Base-by-base conservation (phyloP, 257 asterid species). In the Penstemon davidsonii region DNA sequence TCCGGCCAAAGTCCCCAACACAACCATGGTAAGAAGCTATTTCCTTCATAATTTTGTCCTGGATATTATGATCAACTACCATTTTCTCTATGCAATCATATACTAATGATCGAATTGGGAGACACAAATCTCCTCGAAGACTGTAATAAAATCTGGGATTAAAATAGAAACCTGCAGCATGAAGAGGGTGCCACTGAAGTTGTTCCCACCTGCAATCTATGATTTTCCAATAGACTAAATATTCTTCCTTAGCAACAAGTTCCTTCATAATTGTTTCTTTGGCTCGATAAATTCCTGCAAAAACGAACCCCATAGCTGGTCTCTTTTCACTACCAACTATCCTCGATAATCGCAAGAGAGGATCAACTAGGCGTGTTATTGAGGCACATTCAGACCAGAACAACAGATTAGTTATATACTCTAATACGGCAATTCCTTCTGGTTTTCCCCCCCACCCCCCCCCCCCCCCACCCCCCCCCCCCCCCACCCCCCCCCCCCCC, bases 1-100 rank as follows among this genome's bases (percentile, higher is more conserved):
- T 87, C 67, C 99, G 76, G 50, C 99, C 99, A 77, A 94, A 91
- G 75, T 94, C 97, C 63, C 99, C 97, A 8, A 78, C 80, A 60
- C 88, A 84, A 41, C 84, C 86, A 61, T 89, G 92, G 56, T 91
- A 94, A 54, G 88, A 78, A 7, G 86, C 75, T 19, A 86, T 87
- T 73, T 94, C 99, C 79, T 91, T 89, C 83, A 84, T 86, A 69
- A 85, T 85, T 64, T 83, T 87, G 78, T 91, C 99, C 78, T 91
- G 95, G 53, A 80, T 56, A 68, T 87, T 80, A 57, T 87, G 87
- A 57, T 94, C 99, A 33, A 96, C 83, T 51, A 84, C 90, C 81
- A 94, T 73, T 75, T 77, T 91, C 84, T 94, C 99, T 47, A 91
- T 82, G 76, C 95, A 90, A 79, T 94, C 97, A 71, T 80, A 89